Evolutionary conservation across 352 stramenopile species (phyloP).

Genomic region (Phytophthora tubulina): DNA sequence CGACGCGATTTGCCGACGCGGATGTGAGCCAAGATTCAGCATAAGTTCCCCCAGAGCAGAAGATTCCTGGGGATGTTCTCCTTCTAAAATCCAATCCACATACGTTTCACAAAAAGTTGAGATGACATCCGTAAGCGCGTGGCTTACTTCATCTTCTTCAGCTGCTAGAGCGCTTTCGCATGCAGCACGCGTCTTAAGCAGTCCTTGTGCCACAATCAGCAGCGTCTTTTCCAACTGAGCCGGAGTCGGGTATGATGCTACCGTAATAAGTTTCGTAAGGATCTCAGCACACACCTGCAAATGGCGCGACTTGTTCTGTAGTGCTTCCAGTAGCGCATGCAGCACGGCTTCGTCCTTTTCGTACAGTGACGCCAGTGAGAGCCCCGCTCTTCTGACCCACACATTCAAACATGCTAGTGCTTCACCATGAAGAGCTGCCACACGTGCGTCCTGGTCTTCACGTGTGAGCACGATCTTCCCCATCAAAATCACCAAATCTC

Average conservation of each 20-base stretch:
- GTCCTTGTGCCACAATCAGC: constrained; percentile 46
- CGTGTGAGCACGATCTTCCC: constrained; percentile 56
- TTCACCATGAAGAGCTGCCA: constrained; percentile 58
- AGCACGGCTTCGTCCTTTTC: constrained; percentile 53
- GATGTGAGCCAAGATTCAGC: constrained; percentile 64
- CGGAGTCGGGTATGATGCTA: constrained; percentile 65
- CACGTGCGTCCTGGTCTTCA: constrained; percentile 39
- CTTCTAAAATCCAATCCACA: constrained; percentile 74
- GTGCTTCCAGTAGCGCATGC: constrained; percentile 52
- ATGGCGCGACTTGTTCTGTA: constrained; percentile 61
- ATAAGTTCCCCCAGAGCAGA: constrained; percentile 62
- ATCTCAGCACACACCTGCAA: constrained; percentile 63
- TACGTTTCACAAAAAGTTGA: constrained; percentile 79
- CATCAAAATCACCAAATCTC: constrained; percentile 54
- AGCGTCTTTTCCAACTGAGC: constrained; percentile 57
- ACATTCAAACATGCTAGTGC: constrained; percentile 66
- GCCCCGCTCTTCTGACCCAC: constrained; percentile 66
- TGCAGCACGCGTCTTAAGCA: constrained; percentile 57
- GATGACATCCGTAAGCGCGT: constrained; percentile 70
- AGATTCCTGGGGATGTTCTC: constrained; percentile 49
- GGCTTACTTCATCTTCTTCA: constrained; percentile 67
- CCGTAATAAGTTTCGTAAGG: constrained; percentile 64
- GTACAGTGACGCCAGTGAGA: constrained; percentile 64
- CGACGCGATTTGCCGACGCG: constrained; percentile 75
- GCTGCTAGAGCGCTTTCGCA: constrained; percentile 59